Conservation (phyloP, 352 stramenopile species). For the Aphanomyces euteiches region DNA sequence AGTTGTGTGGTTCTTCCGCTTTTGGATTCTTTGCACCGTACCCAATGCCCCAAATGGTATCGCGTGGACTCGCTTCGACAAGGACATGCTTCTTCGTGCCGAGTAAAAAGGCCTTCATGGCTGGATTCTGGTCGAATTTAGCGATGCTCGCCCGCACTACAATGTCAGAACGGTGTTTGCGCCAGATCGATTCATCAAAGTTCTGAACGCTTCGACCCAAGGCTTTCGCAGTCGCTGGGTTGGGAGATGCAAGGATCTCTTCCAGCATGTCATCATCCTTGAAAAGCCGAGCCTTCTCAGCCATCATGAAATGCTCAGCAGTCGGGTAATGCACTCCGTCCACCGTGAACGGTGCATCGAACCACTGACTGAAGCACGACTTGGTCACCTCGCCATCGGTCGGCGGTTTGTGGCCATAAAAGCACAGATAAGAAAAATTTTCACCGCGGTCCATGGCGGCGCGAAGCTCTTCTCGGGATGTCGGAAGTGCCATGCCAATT, state of each 20-base stretch:
- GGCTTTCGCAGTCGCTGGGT: constrained; percentile 17
- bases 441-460: not conserved
- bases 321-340: constrained; percentile 7
- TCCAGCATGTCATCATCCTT: constrained; percentile 11
- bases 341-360: not conserved
- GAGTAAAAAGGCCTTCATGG: not conserved
- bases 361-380: constrained; percentile 23
- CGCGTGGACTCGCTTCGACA: constrained; percentile 21
- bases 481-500: too few species aligned
- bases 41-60: constrained; percentile 21
- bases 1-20: not conserved
- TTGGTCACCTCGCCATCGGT: not conserved
- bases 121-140: constrained; percentile 10
- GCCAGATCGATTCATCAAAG: constrained; percentile 17
- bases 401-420: constrained; percentile 15
- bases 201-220: not conserved
- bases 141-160: constrained; percentile 12
- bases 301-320: constrained; percentile 27
- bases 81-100: constrained; percentile 12
- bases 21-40: not conserved
- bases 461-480: not conserved
- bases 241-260: not conserved
- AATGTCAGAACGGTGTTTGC: constrained; percentile 3
- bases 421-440: not conserved
- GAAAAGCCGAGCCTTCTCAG: constrained; percentile 24